phyloP scores from a whole-genome alignment of 2,329 filamentous ascomycete genomes.

The Sordariomycetes sp. region DNA sequence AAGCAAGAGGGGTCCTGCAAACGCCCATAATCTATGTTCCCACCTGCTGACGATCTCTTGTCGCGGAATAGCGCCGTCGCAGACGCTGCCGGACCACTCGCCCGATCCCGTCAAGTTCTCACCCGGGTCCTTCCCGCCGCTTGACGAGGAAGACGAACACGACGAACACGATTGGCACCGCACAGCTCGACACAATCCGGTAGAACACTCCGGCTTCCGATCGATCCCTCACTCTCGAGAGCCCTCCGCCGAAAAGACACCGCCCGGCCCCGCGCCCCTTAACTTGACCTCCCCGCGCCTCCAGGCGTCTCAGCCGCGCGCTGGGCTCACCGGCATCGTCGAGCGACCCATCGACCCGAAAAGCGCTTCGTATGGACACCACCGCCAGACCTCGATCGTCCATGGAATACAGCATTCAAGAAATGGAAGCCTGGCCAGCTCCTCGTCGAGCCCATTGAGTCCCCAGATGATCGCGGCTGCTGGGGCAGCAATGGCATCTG shows the following conservation, averaged over 20 bases:
- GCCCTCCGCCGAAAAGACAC: slow-evolving; percentile 42
- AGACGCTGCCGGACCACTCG: slow-evolving; percentile 42
- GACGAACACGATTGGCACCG: slow-evolving; percentile 28
- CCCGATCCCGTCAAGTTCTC: slow-evolving; percentile 39
- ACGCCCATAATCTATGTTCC: neutral
- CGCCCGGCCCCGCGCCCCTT: slow-evolving; percentile 14
- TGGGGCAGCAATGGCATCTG: slow-evolving; percentile 38
- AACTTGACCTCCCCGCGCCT: slow-evolving; percentile 22
- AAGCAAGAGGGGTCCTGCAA: slow-evolving; percentile 12
- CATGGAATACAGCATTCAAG: slow-evolving; percentile 88
- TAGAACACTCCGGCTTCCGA: slow-evolving; percentile 24
- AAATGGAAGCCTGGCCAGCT: slow-evolving; percentile 76
- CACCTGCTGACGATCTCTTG: slow-evolving; percentile 4
- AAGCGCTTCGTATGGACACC: slow-evolving; percentile 59
- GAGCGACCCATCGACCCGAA: slow-evolving; percentile 45
- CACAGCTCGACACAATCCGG: slow-evolving; percentile 31
- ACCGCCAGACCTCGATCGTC: slow-evolving; percentile 93
- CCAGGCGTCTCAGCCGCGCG: slow-evolving; percentile 25
- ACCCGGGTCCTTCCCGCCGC: slow-evolving; percentile 32
- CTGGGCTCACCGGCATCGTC: slow-evolving; percentile 25
- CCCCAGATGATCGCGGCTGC: slow-evolving; percentile 71
- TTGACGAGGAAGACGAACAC: slow-evolving; percentile 36
- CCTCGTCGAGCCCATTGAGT: slow-evolving; percentile 72
- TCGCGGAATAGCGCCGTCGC: slow-evolving; percentile 36
- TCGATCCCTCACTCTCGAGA: slow-evolving; percentile 39